Percentiles rank a stretch among this genome's conserved stretches.
These are phyloP conservation scores for Aspergillus fumigatus DNA, from an alignment of 2,329 filamentous ascomycete genomes.

Conservation along the genomic window DNA sequence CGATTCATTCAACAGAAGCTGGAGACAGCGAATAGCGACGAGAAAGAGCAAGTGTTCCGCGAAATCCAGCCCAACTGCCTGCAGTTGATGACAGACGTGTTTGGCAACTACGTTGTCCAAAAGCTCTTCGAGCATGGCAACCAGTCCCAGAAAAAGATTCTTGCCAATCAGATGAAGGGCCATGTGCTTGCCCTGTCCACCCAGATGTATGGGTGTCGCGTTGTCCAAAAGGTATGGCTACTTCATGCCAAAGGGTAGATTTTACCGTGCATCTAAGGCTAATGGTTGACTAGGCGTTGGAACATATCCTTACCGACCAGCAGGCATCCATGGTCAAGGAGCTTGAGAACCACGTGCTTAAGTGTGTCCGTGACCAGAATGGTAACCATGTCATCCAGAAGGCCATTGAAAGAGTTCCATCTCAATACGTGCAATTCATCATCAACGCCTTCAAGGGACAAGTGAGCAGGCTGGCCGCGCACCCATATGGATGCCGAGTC, in stretches of 20 bases:
- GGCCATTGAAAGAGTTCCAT: conserved; percentile 75
- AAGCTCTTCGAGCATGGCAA: conserved; percentile 97
- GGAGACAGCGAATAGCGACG: conserved; percentile 87
- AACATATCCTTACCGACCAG: conserved; percentile 87
- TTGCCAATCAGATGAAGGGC: conserved; percentile 83
- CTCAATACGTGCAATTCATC: conserved; percentile 77
- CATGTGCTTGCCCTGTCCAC: conserved; percentile 74
- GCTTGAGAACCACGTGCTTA: conserved; percentile 69
- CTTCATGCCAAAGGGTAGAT: conserved; percentile 7
- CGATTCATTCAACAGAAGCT: conserved; percentile 93
- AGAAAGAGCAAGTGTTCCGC: conserved; percentile 84
- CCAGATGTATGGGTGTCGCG: conserved; percentile 90
- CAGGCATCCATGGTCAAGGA: conserved; percentile 80
- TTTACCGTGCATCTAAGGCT: conserved; percentile 7
- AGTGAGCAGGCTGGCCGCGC: conserved; percentile 67
- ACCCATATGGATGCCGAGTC: conserved; percentile 86
- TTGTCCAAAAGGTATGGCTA: conserved; percentile 78
- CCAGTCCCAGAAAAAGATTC: conserved; percentile 81
- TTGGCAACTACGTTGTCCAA: conserved; percentile 97
- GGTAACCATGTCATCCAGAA: conserved; percentile 98
- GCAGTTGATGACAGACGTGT: conserved; percentile 92
- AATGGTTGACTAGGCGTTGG: conserved; percentile 62
- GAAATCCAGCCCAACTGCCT: conserved; percentile 82
- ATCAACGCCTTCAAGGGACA: conserved; percentile 74
- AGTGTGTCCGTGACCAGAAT: conserved; percentile 79